Percentiles rank a stretch among this genome's conserved stretches.
Evolutionary conservation across 805 yeast genomes (phyloP).

Genomic region (Ogataea paraovalis): DNA sequence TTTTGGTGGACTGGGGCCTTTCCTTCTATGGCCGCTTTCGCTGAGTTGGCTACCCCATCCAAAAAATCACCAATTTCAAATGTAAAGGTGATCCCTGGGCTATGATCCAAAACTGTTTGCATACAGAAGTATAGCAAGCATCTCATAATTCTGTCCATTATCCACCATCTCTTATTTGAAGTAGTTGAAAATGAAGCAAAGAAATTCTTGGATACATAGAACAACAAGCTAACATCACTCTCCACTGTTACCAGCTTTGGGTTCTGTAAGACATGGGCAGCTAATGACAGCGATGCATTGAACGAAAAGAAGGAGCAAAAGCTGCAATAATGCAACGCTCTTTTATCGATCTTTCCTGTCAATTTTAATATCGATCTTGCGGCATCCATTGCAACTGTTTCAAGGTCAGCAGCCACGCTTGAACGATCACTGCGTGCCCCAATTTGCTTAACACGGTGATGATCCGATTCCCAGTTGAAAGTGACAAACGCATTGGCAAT

Average conservation of each 20-base stretch:
- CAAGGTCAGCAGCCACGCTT: constrained; percentile 1
- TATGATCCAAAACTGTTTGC: constrained; percentile 11
- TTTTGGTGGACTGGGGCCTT: too few species aligned
- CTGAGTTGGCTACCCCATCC: constrained; percentile 9
- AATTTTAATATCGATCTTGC: constrained; percentile 26
- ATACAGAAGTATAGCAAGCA: constrained; percentile 24
- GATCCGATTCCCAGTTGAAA: constrained; percentile 7
- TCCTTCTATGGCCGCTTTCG: not conserved
- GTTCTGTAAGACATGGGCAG: constrained; percentile 24
- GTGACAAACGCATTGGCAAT: constrained; percentile 23
- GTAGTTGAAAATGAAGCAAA: constrained; percentile 9
- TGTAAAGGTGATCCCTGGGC: constrained; percentile 6
- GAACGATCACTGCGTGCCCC: constrained; percentile 1
- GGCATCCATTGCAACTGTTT: constrained; percentile 19
- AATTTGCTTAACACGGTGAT: not conserved
- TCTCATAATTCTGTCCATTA: constrained; percentile 15
- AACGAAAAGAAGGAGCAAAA: constrained; percentile 29
- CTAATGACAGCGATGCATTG: constrained; percentile 28
- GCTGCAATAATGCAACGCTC: constrained; percentile 13
- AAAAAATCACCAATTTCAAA: constrained; percentile 20
- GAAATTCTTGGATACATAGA: constrained; percentile 15
- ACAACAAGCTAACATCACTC: constrained; percentile 25
- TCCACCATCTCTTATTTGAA: constrained; percentile 12
- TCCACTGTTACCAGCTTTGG: constrained; percentile 11
- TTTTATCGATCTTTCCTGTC: constrained; percentile 11